Conservation (phyloP, 1,139 yeast genomes). For the Suhomyces wounanorum region DNA sequence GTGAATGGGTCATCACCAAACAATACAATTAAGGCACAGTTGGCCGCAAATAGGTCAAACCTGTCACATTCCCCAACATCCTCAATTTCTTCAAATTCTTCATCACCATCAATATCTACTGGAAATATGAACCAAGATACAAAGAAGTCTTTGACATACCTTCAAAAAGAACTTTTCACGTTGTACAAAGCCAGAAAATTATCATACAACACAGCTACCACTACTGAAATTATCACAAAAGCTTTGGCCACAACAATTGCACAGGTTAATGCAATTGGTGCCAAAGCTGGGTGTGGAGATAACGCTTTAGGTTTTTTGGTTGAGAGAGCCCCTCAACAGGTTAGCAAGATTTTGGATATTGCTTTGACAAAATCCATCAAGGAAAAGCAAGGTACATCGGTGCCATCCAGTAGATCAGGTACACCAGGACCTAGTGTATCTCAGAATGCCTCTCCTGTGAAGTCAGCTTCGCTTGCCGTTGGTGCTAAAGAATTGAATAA, state of each 20-base stretch:
- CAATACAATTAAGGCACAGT: slow-evolving; percentile 49
- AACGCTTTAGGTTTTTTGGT: slow-evolving; percentile 79
- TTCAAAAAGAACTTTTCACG: slow-evolving; percentile 70
- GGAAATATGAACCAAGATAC: slow-evolving; percentile 54
- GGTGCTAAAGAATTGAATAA: background rate
- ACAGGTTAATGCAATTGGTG: slow-evolving; percentile 84
- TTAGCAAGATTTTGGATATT: slow-evolving; percentile 78
- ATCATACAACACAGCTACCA: slow-evolving; percentile 65
- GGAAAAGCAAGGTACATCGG: slow-evolving; percentile 44
- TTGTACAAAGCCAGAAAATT: slow-evolving; percentile 71
- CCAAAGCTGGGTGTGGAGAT: slow-evolving; percentile 78
- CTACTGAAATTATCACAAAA: slow-evolving; percentile 81
- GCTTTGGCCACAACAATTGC: slow-evolving; percentile 93
- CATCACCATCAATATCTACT: slow-evolving; percentile 13
- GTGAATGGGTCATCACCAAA: background rate
- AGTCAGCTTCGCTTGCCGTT: background rate
- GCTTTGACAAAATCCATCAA: slow-evolving; percentile 80
- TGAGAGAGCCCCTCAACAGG: slow-evolving; percentile 85
- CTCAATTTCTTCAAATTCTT: slow-evolving; percentile 15
- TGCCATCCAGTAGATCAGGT: slow-evolving; percentile 29
- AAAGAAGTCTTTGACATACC: slow-evolving; percentile 62
- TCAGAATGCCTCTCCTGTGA: slow-evolving; percentile 9
- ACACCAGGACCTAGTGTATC: slow-evolving; percentile 28
- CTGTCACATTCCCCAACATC: slow-evolving; percentile 11
- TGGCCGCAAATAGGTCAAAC: slow-evolving; percentile 52